Conservation (phyloP, 2,329 filamentous ascomycete species). For the Calonectria pseudoreteaudii region DNA sequence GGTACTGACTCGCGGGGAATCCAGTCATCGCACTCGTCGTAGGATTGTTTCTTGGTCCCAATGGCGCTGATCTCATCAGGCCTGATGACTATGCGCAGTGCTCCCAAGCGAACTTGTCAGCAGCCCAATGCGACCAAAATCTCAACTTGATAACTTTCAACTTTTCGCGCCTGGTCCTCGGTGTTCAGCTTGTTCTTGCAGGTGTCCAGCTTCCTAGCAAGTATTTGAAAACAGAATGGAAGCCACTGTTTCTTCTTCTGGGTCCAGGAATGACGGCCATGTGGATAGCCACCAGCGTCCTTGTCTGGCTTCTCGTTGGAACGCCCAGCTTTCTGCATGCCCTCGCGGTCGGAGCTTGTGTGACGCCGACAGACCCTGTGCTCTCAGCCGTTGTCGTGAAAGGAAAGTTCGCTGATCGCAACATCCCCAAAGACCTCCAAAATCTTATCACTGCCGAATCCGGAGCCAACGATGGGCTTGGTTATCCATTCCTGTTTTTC, state of each 20-base stretch:
- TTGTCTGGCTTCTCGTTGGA: constrained; percentile 83
- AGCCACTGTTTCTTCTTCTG: constrained; percentile 78
- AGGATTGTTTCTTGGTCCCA: constrained; percentile 82
- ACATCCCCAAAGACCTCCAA: constrained; percentile 86
- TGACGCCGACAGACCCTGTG: constrained; percentile 91
- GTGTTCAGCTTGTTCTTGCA: constrained; percentile 89
- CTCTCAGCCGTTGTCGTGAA: constrained; percentile 92
- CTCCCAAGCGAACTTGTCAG: constrained; percentile 28
- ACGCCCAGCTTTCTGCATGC: constrained; percentile 80
- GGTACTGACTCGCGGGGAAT: neutral
- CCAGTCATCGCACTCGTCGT: constrained; percentile 87
- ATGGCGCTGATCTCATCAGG: constrained; percentile 79
- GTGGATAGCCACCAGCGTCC: constrained; percentile 83
- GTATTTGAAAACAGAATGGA: constrained; percentile 85
- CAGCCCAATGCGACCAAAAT: constrained; percentile 56
- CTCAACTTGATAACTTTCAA: constrained; percentile 82
- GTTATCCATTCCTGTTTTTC: constrained; percentile 89
- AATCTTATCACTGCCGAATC: constrained; percentile 85
- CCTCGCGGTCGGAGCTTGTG: constrained; percentile 82
- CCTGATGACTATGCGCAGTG: constrained; percentile 78
- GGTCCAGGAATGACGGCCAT: constrained; percentile 88
- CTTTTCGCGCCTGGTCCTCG: constrained; percentile 88
- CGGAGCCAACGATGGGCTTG: constrained; percentile 88
- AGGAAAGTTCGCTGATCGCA: constrained; percentile 91
- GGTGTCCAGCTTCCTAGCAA: constrained; percentile 88